Base-by-base conservation (phyloP, 805 yeast species). In the Yamadazyma insecticola region DNA sequence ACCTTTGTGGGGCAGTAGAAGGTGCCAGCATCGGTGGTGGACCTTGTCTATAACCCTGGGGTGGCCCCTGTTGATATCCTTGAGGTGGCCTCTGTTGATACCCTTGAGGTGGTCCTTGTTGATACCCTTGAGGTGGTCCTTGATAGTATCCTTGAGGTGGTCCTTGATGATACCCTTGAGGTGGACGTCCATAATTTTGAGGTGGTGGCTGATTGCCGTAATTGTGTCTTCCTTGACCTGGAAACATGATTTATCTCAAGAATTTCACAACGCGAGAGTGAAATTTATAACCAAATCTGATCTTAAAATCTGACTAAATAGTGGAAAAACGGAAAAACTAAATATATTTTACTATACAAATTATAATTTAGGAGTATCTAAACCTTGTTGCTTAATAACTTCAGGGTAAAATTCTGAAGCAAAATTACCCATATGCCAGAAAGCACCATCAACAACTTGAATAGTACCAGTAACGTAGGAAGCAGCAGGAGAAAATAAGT, bases 371-470 rank as follows among this genome's bases (percentile, higher is more conserved):
- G 50, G 38, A n/a, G 39, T 42, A 28, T 50, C 57, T 22, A 43
- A 32, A 34, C 59, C 60, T 37, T 55, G 61, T 13, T 42, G 36
- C 18, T 48, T 39, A 13, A 63, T 43, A 10, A 49, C 46, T 17
- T 34, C 36, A 1, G 71, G 71, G 36, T 65, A 65, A 34, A 62
- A 40, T 21, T 49, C 56, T 10, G 60, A 57, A 43, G 44, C 41
- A 22, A 55, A 39, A 12, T 47, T 44, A 10, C 89, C 87, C 52
- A 77, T 63, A 51, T 86, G 95, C 96, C 97, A 88, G 36, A 74
- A 68, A 2, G 81, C 97, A 31, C 97, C 97, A 59, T 89, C 97
- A 4, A 90, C 96, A 12, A 86, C 81, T 22, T 76, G 69, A 11
- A 79, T 64, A 4, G 87, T 74, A 11, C 97, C 97, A 10, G 82